A percentile compares a stretch with the other conserved stretches of the same genome.
phyloP scores from a whole-genome alignment of 139 green algal genomes.

The Chlorella vulgaris region DNA sequence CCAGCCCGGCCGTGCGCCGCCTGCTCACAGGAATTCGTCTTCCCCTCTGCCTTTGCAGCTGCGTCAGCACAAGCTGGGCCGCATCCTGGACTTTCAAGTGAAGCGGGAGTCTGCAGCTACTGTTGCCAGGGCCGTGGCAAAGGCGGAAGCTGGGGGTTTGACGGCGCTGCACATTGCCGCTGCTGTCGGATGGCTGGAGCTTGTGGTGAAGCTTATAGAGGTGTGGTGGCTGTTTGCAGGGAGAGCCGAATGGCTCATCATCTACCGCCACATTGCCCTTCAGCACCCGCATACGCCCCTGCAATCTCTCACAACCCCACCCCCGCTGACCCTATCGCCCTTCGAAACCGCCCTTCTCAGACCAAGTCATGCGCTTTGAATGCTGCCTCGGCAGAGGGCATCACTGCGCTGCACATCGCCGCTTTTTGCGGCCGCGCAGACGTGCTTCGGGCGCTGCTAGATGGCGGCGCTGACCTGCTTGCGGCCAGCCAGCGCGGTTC shows the following conservation, averaged over 20 bases:
- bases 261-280: no score
- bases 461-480: not conserved
- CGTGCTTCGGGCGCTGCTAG: not conserved
- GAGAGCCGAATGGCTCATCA: no score
- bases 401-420: not conserved
- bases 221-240: not conserved
- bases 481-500: not conserved
- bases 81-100: not conserved
- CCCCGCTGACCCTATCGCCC: no score
- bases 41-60: no score
- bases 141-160: not conserved
- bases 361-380: not conserved
- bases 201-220: not conserved
- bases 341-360: no score
- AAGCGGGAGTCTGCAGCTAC: not conserved
- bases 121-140: not conserved
- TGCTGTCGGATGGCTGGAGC: not conserved
- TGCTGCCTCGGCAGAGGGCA: not conserved
- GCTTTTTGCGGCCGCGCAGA: not conserved
- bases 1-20: no score
- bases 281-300: no score
- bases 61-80: not conserved
- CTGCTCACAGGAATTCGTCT: no score
- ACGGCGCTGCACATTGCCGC: conserved; percentile 9
- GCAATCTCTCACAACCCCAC: no score